Conservation (phyloP, 1,284 basidiomycete species). For the Clitocybe nebularis region DNA sequence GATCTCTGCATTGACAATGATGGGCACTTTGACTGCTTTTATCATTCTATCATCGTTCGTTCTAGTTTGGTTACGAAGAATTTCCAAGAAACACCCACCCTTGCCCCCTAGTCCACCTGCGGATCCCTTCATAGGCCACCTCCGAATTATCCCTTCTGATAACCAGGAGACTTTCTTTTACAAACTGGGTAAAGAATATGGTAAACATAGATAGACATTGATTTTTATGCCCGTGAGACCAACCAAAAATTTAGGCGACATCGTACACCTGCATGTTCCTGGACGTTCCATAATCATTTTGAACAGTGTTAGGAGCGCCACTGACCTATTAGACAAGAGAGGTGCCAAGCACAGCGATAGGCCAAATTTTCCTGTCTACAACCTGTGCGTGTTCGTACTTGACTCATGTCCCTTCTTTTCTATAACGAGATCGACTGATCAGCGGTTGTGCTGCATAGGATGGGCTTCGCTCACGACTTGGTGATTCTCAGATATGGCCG, state of each 20-base stretch:
- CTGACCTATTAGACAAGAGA: background rate
- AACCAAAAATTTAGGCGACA: background rate
- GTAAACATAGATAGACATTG: conserved; percentile 1
- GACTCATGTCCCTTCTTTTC: too few relatives aligned
- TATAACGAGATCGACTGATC: too few relatives aligned
- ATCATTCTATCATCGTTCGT: too few relatives aligned
- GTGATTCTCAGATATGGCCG: conserved; percentile 18
- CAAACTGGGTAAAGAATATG: conserved; percentile 9
- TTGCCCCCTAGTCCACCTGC: conserved; percentile 11
- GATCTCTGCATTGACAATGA: too few relatives aligned
- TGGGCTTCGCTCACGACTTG: conserved; percentile 8
- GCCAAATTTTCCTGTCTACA: background rate
- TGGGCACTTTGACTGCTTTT: too few relatives aligned
- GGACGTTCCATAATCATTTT: conserved; percentile 2
- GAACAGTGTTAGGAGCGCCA: background rate
- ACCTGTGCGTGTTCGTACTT: too few relatives aligned
- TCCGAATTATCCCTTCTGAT: conserved; percentile 7
- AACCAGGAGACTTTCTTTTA: conserved; percentile 7
- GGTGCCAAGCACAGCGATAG: background rate
- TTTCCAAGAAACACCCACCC: conserved; percentile 2
- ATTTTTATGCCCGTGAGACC: background rate
- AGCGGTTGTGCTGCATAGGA: too few relatives aligned
- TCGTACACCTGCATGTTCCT: background rate
- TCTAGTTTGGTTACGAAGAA: too few relatives aligned
- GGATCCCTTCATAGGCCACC: conserved; percentile 12